Base-by-base conservation (phyloP, 2,329 filamentous ascomycete genomes). In the Clonostachys chloroleuca region DNA sequence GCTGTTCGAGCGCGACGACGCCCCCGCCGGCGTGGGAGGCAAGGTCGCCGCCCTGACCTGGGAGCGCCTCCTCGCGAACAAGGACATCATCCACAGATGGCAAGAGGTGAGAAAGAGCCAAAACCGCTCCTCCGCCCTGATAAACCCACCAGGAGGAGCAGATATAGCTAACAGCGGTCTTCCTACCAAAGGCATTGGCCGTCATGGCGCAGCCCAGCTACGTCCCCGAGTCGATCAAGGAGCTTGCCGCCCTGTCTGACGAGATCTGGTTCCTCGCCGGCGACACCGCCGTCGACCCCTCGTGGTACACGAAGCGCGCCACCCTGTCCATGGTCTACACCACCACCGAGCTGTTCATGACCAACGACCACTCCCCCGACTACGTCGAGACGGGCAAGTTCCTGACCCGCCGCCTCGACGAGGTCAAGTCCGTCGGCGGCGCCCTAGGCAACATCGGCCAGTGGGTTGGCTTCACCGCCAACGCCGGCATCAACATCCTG, bases 221-320 rank as follows among this genome's bases (percentile, higher is more conserved):
- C 64, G 78, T 95, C 34, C 81, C 89, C 0, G 70, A 81, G 9
- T 92, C 91, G 0, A 63, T 96, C 4, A 77, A 77, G 41, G 94
- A 97, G 69, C 80, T 99, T 5, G 84, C 87, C 40, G 74, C 80
- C 44, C 81, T 99, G 5, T 80, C 87, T n/a, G 92, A 96, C 64
- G 94, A 99, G 65, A 95, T 99, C 45, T 89, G 87, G 77, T 91
- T 87, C 59, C 80, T 96, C 5, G 82, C 92, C 0, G 89, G 90
- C 44, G 94, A 97, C 65, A 75, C 71, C 18, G 80, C 84, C 18
- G 88, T 96, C 50, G 92, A 97, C 65, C 80, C 82, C 5, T 85
- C 83, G 5, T 99, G 94, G 94, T 99, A 99, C 59, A 73, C 77
- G 48, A 82, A 82, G 61, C 77, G 80, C 43, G 78, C 72, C 5